These are phyloP conservation scores for Oryza punctata DNA, from an alignment of 176 grass and related monocot species.

Conservation along the genomic window DNA sequence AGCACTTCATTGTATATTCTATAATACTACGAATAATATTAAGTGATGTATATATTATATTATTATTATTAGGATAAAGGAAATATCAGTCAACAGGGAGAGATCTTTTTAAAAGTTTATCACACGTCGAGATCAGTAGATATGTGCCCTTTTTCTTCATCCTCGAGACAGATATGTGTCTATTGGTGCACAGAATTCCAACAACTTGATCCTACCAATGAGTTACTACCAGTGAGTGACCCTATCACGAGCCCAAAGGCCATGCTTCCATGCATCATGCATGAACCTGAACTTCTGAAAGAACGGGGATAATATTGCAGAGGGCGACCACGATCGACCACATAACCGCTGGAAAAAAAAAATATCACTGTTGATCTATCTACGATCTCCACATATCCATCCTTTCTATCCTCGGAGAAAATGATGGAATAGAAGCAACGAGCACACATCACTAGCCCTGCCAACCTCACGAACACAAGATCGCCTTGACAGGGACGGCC, in stretches of 20 bases:
- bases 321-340: neutral
- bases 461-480: constrained; percentile 29
- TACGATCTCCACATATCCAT: neutral
- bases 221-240: neutral
- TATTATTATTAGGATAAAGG: no score
- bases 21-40: no score
- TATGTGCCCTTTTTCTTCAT: neutral
- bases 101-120: neutral
- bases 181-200: constrained; percentile 8
- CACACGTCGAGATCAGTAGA: constrained; percentile 6
- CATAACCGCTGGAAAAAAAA: neutral
- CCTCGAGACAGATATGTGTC: neutral
- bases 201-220: neutral
- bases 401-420: constrained; percentile 36
- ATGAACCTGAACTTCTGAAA: neutral
- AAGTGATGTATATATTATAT: no score
- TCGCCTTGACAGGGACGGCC: neutral
- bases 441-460: constrained; percentile 28
- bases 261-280: neutral
- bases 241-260: constrained; percentile 35
- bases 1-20: no score
- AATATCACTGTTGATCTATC: constrained; percentile 10
- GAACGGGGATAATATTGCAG: neutral
- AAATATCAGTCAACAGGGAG: no score
- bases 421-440: neutral